Evolutionary conservation across 345 rosid genomes (phyloP), one percentile per base, ranked within the genome.

Genomic region (Acer yangbiense): DNA sequence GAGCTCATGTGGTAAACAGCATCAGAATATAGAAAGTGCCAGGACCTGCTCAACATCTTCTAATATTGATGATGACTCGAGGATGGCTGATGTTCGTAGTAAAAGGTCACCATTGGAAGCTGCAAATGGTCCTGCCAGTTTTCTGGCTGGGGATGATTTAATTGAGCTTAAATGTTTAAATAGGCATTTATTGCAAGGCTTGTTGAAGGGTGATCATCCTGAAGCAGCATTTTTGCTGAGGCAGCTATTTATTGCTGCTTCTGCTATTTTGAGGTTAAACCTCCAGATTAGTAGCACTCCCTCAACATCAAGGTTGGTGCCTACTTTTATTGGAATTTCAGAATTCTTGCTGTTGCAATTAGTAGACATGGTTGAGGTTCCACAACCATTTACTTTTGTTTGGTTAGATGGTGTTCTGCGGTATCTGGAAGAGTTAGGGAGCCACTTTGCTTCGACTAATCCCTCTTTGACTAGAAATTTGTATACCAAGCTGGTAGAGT

Each of bases 351-450:
- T 96, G 68, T 84, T 78, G 80, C 89, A 86, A 73, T 87, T 96
- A 35, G 91, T 83, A 44, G 89, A 83, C 74, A 64, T 76, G 71
- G 73, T 9, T 73, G 86, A 85, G 86, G 79, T 76, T 75, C 90
- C 87, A 13, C 80, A 78, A 18, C 80, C 92, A 39, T 86, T 85
- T 74, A 77, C 91, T 21, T 86, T 91, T 76, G 80, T 94, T 74
- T 94, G 93, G 93, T 84, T 94, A 79, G 97, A 94, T 81, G 98
- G 98, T 82, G 87, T 86, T 78, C 87, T 90, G 76, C 89, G 85
- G 84, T 88, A 80, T 88, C 80, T 92, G 77, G 93, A 94, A 88
- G 97, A 92, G 81, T 71, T 94, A 64, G 98, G 90, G 81, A 81
- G 82, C 75, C 87, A 83, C 77, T 83, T 94, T 72, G 86, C 88